These are phyloP conservation scores for Crithidia sp. DNA, from an alignment of 208 protist genomes.

Conservation along the genomic window DNA sequence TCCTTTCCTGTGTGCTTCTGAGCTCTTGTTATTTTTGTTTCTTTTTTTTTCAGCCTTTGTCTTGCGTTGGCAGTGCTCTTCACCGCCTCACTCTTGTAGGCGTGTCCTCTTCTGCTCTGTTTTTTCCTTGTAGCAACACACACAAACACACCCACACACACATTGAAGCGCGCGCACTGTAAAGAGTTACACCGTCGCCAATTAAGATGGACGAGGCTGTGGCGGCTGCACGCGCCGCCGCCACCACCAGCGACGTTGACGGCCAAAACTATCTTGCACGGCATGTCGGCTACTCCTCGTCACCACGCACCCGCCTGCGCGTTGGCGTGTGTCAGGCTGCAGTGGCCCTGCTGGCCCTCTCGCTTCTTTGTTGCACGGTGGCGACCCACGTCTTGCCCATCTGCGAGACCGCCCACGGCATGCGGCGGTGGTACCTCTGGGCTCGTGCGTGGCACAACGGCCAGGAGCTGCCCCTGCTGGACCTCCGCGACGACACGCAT, in stretches of 20 bases:
- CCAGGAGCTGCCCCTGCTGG: neutral
- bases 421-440: constrained; percentile 13
- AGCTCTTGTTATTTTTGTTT: neutral
- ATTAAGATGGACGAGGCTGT: neutral
- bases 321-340: neutral
- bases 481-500: neutral
- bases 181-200: too few relatives aligned
- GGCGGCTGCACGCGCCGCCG: neutral
- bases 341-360: neutral
- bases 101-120: too few relatives aligned
- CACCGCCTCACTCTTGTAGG: neutral
- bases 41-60: neutral
- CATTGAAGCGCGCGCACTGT: too few relatives aligned
- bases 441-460: constrained; percentile 8
- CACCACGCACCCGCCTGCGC: neutral
- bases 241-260: neutral
- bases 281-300: neutral
- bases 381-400: neutral
- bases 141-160: neutral
- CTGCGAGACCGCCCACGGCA: constrained; percentile 1
- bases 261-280: constrained; percentile 1
- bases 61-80: neutral
- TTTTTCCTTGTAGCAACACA: neutral
- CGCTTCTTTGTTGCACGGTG: neutral
- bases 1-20: neutral